These are phyloP conservation scores for Penicillium hesseltinei DNA, from an alignment of 2,329 filamentous ascomycete species.

Conservation along the genomic window DNA sequence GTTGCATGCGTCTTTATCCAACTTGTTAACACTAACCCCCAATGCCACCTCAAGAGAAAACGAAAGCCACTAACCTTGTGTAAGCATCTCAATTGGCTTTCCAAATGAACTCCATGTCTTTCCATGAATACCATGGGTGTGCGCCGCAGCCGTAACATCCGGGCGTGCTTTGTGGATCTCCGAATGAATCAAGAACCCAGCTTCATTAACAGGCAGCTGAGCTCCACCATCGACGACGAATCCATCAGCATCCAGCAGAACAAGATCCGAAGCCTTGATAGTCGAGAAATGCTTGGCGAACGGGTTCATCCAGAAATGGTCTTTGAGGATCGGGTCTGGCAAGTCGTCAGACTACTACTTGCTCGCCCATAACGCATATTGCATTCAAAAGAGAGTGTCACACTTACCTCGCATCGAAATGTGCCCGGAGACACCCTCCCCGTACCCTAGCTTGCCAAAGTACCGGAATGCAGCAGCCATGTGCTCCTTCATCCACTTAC, in stretches of 20 bases:
- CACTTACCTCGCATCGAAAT: constrained; percentile 40
- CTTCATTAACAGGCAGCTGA: constrained; percentile 41
- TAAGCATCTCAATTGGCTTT: constrained; percentile 57
- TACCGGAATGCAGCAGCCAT: constrained; percentile 45
- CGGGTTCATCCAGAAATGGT: constrained; percentile 44
- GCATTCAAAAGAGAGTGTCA: neutral
- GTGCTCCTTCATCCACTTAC: constrained; percentile 54
- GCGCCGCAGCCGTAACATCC: constrained; percentile 58
- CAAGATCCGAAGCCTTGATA: constrained; percentile 44
- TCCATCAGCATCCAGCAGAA: constrained; percentile 41
- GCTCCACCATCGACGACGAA: constrained; percentile 43
- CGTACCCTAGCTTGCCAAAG: constrained; percentile 43
- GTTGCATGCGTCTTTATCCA: constrained; percentile 38
- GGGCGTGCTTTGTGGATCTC: constrained; percentile 59
- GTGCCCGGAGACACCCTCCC: constrained; percentile 44
- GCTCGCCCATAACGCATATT: neutral
- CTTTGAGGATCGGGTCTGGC: constrained; percentile 37
- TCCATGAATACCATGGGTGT: constrained; percentile 59
- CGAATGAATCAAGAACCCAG: constrained; percentile 61
- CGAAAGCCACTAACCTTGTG: constrained; percentile 51
- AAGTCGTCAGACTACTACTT: neutral
- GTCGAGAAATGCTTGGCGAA: constrained; percentile 42
- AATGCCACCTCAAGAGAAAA: neutral
- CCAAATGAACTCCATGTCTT: constrained; percentile 63
- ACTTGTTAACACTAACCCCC: neutral